Evolutionary conservation across 495 filamentous ascomycete species (phyloP).

Genomic region (Annulohypoxylon nitens): DNA sequence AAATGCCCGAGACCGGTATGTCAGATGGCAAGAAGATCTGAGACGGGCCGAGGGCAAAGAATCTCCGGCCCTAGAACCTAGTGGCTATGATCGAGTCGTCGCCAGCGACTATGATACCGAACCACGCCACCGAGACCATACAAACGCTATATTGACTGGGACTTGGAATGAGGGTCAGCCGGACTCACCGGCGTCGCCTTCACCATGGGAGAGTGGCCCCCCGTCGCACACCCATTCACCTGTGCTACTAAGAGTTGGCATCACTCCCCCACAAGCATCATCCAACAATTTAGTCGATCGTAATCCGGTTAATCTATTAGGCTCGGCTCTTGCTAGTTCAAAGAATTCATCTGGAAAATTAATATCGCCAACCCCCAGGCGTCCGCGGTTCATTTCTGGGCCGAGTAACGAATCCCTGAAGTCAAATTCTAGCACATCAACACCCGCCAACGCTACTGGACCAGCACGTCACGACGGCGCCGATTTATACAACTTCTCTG

Average conservation of each 20-base stretch:
- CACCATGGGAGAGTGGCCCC: slow-evolving; percentile 18
- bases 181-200: slow-evolving; percentile 52
- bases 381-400: not conserved
- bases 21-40: slow-evolving; percentile 82
- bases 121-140: slow-evolving; percentile 57
- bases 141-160: slow-evolving; percentile 65
- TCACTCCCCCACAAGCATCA: slow-evolving; percentile 6
- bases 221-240: slow-evolving; percentile 10
- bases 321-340: slow-evolving; percentile 15
- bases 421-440: slow-evolving; percentile 14
- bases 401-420: slow-evolving; percentile 21
- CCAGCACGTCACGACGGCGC: slow-evolving; percentile 37
- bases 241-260: not conserved
- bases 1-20: slow-evolving; percentile 78
- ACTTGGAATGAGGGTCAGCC: slow-evolving; percentile 73
- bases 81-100: slow-evolving; percentile 44
- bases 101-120: slow-evolving; percentile 35
- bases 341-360: slow-evolving; percentile 16
- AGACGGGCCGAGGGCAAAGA: slow-evolving; percentile 62
- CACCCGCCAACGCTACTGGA: slow-evolving; percentile 6
- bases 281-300: slow-evolving; percentile 25
- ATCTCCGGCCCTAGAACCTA: slow-evolving; percentile 29
- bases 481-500: not conserved
- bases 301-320: slow-evolving; percentile 31
- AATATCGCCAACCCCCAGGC: slow-evolving; percentile 10